Percentiles rank a stretch among this genome's conserved stretches.
Evolutionary conservation across 805 yeast species (phyloP).

Genomic region (Dipodascus albidus): DNA sequence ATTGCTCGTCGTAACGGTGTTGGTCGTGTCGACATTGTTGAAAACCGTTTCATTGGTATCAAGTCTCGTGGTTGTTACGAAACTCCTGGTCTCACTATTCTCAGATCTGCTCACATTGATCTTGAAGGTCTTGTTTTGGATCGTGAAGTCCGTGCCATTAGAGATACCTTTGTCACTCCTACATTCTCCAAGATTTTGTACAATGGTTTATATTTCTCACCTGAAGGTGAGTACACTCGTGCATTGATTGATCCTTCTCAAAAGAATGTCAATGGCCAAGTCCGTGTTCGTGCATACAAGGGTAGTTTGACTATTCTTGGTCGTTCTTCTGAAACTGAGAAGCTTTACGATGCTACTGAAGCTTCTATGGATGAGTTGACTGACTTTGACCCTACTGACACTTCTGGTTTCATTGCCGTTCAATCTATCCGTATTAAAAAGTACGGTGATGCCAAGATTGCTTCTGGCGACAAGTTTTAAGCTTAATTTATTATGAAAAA

Average conservation of each 20-base stretch:
- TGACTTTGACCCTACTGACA: constrained; percentile 94
- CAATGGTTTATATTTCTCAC: constrained; percentile 97
- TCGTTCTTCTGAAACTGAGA: constrained; percentile 91
- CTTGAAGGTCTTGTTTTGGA: constrained; percentile 94
- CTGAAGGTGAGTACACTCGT: constrained; percentile 95
- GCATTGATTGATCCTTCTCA: constrained; percentile 76
- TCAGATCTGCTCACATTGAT: constrained; percentile 91
- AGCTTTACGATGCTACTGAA: constrained; percentile 94
- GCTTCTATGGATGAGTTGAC: constrained; percentile 99
- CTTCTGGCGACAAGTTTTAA: constrained; percentile 42
- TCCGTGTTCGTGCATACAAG: constrained; percentile 88
- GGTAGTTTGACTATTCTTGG: constrained; percentile 79
- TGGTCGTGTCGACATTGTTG: constrained; percentile 98
- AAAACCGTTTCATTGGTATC: constrained; percentile 97
- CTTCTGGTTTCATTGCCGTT: constrained; percentile 94
- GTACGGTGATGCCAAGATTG: constrained; percentile 91
- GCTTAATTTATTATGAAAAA: background rate
- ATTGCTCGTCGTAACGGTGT: constrained; percentile 99
- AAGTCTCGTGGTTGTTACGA: constrained; percentile 99
- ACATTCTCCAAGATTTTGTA: constrained; percentile 80
- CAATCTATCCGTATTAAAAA: constrained; percentile 98
- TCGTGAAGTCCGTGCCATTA: constrained; percentile 93
- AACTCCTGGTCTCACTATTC: constrained; percentile 93
- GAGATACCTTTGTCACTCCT: constrained; percentile 94
- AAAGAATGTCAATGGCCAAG: constrained; percentile 89